phyloP scores from a whole-genome alignment of 208 protist genomes.

The Trypanosomatidae sp. region DNA sequence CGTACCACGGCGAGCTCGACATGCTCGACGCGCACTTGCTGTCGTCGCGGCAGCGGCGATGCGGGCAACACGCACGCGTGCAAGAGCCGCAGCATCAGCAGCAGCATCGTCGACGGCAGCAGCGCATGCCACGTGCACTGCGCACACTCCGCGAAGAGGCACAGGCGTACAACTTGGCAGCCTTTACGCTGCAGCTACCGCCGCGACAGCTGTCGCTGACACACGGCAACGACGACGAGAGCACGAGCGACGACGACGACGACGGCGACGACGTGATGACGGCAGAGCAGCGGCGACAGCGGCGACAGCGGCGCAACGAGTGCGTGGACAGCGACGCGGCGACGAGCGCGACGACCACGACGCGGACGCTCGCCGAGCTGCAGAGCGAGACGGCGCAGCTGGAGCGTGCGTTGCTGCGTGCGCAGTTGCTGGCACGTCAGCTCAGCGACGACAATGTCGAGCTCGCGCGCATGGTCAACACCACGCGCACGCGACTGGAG shows the following conservation, averaged over 20 bases:
- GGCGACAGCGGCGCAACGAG: no score
- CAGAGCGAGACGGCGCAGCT: conserved; percentile 37
- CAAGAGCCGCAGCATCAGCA: no score
- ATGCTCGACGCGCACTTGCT: conserved; percentile 70
- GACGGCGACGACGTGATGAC: no score
- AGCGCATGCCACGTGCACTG: conserved; percentile 63
- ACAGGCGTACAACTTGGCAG: neutral
- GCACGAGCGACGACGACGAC: no score
- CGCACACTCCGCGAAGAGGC: conserved; percentile 1
- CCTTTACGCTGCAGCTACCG: no score
- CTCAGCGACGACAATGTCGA: conserved; percentile 35
- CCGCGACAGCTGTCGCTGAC: no score
- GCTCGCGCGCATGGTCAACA: conserved; percentile 36
- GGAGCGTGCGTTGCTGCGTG: conserved; percentile 29
- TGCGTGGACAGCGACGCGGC: no score
- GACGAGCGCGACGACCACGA: neutral
- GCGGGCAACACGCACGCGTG: no score
- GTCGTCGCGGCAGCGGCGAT: neutral
- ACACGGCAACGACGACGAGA: no score
- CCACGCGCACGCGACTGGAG: conserved; percentile 26
- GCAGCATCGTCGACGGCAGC: no score
- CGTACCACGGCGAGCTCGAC: conserved; percentile 84
- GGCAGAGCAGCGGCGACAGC: no score
- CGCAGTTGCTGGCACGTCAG: conserved; percentile 25
- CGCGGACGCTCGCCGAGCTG: conserved; percentile 10